Base-by-base conservation (phyloP, 2,329 filamentous ascomycete species). In the Alternaria sp. region DNA sequence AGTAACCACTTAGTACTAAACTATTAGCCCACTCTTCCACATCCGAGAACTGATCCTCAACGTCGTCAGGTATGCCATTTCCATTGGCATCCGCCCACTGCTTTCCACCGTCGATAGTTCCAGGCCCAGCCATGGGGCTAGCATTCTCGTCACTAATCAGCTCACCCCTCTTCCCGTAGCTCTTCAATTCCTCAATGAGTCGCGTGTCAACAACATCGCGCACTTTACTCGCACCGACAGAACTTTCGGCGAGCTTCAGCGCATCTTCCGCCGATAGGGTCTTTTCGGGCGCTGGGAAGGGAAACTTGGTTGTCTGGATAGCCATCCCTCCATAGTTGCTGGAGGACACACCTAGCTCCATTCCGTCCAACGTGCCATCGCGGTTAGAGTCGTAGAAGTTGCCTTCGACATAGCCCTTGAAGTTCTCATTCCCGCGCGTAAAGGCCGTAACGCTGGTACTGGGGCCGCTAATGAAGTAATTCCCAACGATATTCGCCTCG, bases 381-480 rank as follows among this genome's bases (percentile, higher is more conserved):
- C 80, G 79, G 71, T 86, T 79, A 3, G 80, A 77, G 68, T 88
- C 86, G 63, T 85, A 83, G 65, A 82, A 87, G 71, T 87, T 88
- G 32, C 81, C 79, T 50, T 82, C 79, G 12, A 86, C 84, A 47
- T 85, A 87, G 15, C 82, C 85, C 44, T 84, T 83, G 76, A 87
- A 87, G 53, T 84, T 83, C 3, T 73, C 78, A 59, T 86, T 87
- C n/a, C 86, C 85, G n/a, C 85, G 81, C 1, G 84, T 86, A 65
- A 87, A 88, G 0, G 84, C 83, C 1, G 83, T 80, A 3, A 82
- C 81, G 25, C 74, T 81, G 4, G 85, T 87, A 49, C 78, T 82
- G 0, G 85, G 85, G 0, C 86, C 86, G 2, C 82, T 83, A 62
- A 88, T 85, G 74, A 87, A 88, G 73, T 88, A 87, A 73, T 88